A percentile compares a stretch with the other conserved stretches of the same genome.
These are phyloP conservation scores for Acanthamoeba culbertsoni DNA, from an alignment of 208 protist species.

Conservation along the genomic window DNA sequence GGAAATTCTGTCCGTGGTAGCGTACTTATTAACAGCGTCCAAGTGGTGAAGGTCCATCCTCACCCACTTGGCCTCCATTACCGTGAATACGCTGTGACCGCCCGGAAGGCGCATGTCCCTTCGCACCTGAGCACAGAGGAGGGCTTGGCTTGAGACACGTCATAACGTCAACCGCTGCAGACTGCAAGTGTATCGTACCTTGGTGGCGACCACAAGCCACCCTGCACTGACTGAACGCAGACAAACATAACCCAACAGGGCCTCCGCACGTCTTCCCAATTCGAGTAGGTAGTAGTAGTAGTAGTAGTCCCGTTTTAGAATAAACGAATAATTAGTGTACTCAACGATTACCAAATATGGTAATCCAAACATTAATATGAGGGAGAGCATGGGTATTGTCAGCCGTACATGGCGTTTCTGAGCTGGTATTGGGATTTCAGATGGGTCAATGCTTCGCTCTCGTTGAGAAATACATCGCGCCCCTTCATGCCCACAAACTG, in stretches of 20 bases:
- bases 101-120: slow-evolving; percentile 56
- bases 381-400: neutral
- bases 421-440: neutral
- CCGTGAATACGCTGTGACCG: slow-evolving; percentile 59
- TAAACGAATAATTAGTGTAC: no score
- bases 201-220: slow-evolving; percentile 70
- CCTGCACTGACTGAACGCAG: slow-evolving; percentile 26
- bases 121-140: slow-evolving; percentile 39
- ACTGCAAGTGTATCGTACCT: neutral
- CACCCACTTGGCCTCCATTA: slow-evolving; percentile 70
- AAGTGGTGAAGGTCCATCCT: slow-evolving; percentile 67
- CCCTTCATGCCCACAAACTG: slow-evolving; percentile 63
- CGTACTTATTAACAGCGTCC: neutral
- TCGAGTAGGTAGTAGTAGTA: neutral
- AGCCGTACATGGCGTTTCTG: slow-evolving; percentile 69
- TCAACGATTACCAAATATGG: no score
- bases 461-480: slow-evolving; percentile 70
- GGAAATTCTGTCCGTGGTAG: no score
- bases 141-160: no score
- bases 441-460: slow-evolving; percentile 57
- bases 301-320: no score
- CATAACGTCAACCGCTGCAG: neutral
- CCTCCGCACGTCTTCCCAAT: neutral
- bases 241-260: slow-evolving; percentile 71
- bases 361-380: neutral